Evolutionary conservation across 192 early-diverging fungal species (phyloP).

Genomic region (Phlyctochytrium bullatum): DNA sequence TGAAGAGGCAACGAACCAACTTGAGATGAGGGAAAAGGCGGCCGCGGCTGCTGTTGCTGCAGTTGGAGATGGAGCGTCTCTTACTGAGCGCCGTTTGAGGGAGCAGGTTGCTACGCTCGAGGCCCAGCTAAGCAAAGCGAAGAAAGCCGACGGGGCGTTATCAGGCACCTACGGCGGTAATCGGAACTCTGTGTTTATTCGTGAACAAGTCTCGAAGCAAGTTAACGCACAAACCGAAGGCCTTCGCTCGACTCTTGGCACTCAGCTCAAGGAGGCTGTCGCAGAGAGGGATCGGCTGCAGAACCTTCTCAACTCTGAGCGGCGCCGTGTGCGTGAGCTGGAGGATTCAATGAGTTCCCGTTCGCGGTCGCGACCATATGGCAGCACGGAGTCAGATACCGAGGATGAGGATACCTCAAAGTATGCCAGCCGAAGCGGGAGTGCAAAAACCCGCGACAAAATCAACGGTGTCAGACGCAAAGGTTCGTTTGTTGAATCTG

Average conservation of each 20-base stretch:
- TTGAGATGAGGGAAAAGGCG: constrained; percentile 31
- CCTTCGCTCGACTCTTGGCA: constrained; percentile 17
- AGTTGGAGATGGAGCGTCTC: background rate
- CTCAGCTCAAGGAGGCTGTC: constrained; percentile 38
- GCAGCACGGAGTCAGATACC: background rate
- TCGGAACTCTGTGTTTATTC: constrained; percentile 11
- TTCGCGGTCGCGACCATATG: background rate
- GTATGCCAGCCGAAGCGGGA: background rate
- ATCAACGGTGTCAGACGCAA: background rate
- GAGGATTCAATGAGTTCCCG: constrained; percentile 17
- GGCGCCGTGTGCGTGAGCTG: constrained; percentile 25
- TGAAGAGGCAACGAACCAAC: constrained; percentile 44
- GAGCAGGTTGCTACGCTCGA: constrained; percentile 24
- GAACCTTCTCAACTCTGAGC: constrained; percentile 22
- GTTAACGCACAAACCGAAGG: constrained; percentile 19
- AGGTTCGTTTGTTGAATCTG: too few species aligned
- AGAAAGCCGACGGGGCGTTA: background rate
- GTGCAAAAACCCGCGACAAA: background rate
- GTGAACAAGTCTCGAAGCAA: too few species aligned
- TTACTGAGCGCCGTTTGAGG: constrained; percentile 13
- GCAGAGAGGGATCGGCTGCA: constrained; percentile 36
- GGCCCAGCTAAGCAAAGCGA: constrained; percentile 7
- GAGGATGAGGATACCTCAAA: background rate
- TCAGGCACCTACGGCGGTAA: background rate
- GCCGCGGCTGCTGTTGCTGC: constrained; percentile 4